Percentiles rank a stretch among this genome's conserved stretches.
Evolutionary conservation across 192 early-diverging fungal species (phyloP).

Genomic region (Allomyces macrogynus): DNA sequence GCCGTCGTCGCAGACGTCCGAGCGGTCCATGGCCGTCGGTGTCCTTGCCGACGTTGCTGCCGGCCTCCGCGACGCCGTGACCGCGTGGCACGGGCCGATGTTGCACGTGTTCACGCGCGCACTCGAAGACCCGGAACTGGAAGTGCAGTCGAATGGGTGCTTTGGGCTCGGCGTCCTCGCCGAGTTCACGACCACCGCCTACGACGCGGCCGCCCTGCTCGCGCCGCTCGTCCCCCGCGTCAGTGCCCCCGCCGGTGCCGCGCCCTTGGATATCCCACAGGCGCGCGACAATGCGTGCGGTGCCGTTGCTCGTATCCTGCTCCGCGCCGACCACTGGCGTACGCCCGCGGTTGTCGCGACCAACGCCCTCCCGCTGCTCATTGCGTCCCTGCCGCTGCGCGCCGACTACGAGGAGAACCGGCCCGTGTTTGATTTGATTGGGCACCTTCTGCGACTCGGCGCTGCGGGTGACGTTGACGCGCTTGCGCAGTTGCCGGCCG

Average conservation of each 20-base stretch:
- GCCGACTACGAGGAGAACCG: slow-evolving; percentile 57
- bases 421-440: slow-evolving; percentile 37
- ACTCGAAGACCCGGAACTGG: slow-evolving; percentile 4
- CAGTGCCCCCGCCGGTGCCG: slow-evolving; percentile 33
- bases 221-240: no score
- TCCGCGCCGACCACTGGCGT: slow-evolving; percentile 13
- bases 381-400: slow-evolving; percentile 46
- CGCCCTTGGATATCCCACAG: slow-evolving; percentile 22
- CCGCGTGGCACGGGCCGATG: slow-evolving; percentile 1
- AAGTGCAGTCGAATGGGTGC: slow-evolving; percentile 6
- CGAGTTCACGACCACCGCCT: not conserved
- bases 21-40: slow-evolving; percentile 8
- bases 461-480: not conserved
- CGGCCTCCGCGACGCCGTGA: slow-evolving; percentile 5
- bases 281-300: slow-evolving; percentile 59
- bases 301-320: slow-evolving; percentile 52
- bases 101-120: slow-evolving; percentile 3
- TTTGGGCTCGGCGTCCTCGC: slow-evolving; percentile 4
- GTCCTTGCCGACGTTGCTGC: slow-evolving; percentile 4
- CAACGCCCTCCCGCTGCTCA: slow-evolving; percentile 46
- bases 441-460: not conserved
- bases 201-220: no score
- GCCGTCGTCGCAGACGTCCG: slow-evolving; percentile 1
- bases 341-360: slow-evolving; percentile 47
- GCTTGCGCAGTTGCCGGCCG: not conserved